Evolutionary conservation across 441 rosid genomes (phyloP), one percentile per base, ranked within the genome.

Genomic region (Jatropha podagrica): DNA sequence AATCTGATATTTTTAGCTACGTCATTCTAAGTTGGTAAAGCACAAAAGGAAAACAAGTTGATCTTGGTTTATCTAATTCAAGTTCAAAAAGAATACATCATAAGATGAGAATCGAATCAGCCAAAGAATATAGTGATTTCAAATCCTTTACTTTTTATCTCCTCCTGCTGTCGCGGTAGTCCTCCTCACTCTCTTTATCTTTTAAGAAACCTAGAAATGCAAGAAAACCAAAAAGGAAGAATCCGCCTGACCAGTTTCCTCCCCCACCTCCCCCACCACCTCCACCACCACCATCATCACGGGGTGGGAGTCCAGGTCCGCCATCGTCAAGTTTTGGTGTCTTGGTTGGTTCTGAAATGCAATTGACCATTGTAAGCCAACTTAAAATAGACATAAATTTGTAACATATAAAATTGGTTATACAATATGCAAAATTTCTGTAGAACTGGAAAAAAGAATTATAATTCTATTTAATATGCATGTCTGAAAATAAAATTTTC

Each of bases 221-320:
- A 13, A 94, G 94, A 83, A 91, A 88, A n/a, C 97, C 97, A 38
- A 92, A 89, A 75, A 94, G 85, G 86, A 92, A 89, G 87, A 92
- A 94, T 23, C 98, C 98, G 12, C 98, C 98, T 0, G 96, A 92
- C 85, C 84, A 89, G 85, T 87, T 89, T 62, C 93, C 97, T 3
- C 97, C 98, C 4, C 95, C 97, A 0, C 97, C 95, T 61, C 97
- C 97, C 0, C 98, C 95, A 0, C 96, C 98, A 0, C 97, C 98
- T 0, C 97, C 98, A 18, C 91, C 96, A n/a, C 84, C 98, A 59
- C 82, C 95, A 52, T 89, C 92, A 81, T 85, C 89, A 2, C 90
- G 82, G 48, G 96, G 97, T 0, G 95, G 92, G n/a, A 92, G 85
- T 11, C 89, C 95, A 71, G 91, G 84, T 62, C 94, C 96, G 23